Base-by-base conservation (phyloP, 148 eudicot species). In the Heliosperma pusillum region DNA sequence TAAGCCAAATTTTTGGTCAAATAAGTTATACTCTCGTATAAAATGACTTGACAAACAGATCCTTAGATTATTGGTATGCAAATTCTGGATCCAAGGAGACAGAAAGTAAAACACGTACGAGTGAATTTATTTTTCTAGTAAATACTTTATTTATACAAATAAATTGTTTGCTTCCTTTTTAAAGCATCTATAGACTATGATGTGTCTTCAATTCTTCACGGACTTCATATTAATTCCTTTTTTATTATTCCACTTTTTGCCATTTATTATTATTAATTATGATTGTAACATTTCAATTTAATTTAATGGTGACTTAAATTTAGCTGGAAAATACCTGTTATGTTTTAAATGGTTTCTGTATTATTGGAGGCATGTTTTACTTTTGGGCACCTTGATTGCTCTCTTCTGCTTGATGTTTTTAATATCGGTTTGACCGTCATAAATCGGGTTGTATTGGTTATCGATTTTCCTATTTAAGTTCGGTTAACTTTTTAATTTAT, bases 111-210 rank as follows among this genome's bases (percentile, higher is more conserved):
- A 69, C 30, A 22, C 16, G 72, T 69, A 52, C 29, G 58, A 22
- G 36, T 5, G 29, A 7, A 33, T 33, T 33, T 69, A 22, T 44
- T 59, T 59, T 20, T 58, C 5, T 58, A 58, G 20, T 20, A 20
- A 10, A 68, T 5, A 20, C 52, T 29, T 56, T 70, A 8, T 59
- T 21, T 21, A 21, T 22, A 59, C 27, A 7, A 29, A 59, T 2
- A 59, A 59, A 59, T 24, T 73, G 73, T 40, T 58, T 29, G 53
- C 74, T 55, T 45, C 69, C 45, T 73, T 64, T 64, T 57, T 22
- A 57, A 68, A 27, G 58, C 81, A 78, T 56, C 67, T n/a, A 56
- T 66, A 68, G 68, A 66, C 60, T 27, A 79, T 79, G 73, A 79
- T 73, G 77, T 30, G 67, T 40, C 55, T 69, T 79, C 60, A 59